Conservation (phyloP, 345 rosid genomes). For the Zanthoxylum bungeanum region DNA sequence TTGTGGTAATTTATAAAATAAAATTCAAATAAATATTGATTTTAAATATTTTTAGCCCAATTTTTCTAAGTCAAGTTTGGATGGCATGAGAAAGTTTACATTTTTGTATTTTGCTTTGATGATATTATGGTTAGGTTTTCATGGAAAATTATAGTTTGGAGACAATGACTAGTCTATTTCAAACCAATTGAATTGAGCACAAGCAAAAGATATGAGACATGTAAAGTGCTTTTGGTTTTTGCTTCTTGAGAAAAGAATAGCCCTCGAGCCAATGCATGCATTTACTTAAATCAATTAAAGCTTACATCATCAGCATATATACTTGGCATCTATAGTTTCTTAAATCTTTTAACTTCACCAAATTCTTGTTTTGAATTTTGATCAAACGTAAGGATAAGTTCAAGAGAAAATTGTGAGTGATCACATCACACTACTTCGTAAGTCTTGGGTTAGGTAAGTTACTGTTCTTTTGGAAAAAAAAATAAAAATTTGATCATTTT, state of each 20-base stretch:
- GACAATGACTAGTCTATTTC: slow-evolving; percentile 1
- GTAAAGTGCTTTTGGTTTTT: slow-evolving; percentile 9
- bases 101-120: neutral
- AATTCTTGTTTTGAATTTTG: neutral
- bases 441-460: neutral
- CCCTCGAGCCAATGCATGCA: neutral
- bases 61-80: neutral
- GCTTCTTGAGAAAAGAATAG: neutral
- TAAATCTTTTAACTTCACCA: neutral
- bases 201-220: neutral
- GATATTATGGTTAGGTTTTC: slow-evolving; percentile 4
- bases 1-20: too few species aligned
- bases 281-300: neutral
- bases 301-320: neutral
- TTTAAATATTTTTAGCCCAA: neutral
- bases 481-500: neutral
- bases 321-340: neutral
- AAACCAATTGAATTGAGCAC: neutral
- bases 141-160: slow-evolving; percentile 6
- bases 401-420: neutral
- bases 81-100: neutral
- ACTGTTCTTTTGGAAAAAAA: too few species aligned
- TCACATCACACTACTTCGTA: too few species aligned
- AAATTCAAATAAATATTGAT: neutral
- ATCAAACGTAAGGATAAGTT: neutral